phyloP scores from a whole-genome alignment of 2,329 filamentous ascomycete species.

The Tolypocladium amazonense region DNA sequence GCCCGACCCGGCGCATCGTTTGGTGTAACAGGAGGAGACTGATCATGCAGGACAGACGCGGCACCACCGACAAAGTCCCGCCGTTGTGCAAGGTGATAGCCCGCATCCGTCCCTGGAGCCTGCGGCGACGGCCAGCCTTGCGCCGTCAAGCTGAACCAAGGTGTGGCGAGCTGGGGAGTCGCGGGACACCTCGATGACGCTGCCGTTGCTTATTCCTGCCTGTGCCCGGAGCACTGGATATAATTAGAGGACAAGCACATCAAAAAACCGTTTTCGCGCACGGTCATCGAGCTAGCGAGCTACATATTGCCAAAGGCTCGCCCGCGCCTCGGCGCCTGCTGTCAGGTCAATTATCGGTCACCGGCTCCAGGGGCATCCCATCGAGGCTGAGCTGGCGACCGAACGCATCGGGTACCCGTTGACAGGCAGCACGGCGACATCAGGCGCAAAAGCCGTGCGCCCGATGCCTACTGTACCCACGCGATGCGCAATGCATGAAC shows the following conservation, averaged over 20 bases:
- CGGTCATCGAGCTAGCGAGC: background rate
- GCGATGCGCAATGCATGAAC: background rate
- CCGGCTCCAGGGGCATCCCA: background rate
- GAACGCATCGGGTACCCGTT: background rate
- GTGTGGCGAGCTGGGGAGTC: background rate
- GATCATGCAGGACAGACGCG: background rate
- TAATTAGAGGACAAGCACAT: background rate
- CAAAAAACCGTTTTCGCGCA: background rate
- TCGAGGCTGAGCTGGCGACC: background rate
- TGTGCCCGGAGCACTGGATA: background rate
- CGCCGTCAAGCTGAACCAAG: background rate
- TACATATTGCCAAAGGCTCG: background rate
- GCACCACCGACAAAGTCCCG: background rate
- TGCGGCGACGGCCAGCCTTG: background rate
- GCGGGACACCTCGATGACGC: background rate
- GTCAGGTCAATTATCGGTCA: background rate
- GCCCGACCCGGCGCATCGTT: background rate
- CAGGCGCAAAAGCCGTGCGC: background rate
- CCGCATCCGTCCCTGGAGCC: background rate
- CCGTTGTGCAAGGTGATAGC: background rate
- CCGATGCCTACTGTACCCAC: background rate
- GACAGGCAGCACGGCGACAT: background rate
- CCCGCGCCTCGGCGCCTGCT: too few relatives aligned
- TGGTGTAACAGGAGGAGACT: background rate
- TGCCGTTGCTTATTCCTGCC: background rate